Evolutionary conservation across 331 rosid genomes (phyloP).

Genomic region (Malus hybrid): DNA sequence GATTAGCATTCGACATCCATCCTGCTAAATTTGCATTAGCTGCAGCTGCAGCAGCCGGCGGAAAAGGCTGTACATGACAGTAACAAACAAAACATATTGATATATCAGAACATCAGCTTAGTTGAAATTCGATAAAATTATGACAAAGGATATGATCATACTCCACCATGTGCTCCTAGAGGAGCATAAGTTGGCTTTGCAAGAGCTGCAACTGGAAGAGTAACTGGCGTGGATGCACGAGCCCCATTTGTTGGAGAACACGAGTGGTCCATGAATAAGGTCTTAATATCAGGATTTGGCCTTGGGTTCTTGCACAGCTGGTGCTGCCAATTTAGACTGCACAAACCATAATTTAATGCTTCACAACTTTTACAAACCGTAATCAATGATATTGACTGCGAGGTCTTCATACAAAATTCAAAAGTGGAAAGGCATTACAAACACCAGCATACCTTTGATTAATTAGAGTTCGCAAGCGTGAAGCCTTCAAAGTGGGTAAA

Average conservation of each 20-base stretch:
- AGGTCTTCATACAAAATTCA: not conserved
- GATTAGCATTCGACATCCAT: slow-evolving; percentile 38
- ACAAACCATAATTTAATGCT: not conserved
- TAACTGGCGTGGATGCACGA: slow-evolving; percentile 27
- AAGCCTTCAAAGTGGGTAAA: slow-evolving; percentile 33
- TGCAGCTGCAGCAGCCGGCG: slow-evolving; percentile 22
- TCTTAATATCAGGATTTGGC: slow-evolving; percentile 39
- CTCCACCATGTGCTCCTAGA: slow-evolving; percentile 27
- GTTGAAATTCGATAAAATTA: not conserved
- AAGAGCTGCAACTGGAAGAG: slow-evolving; percentile 30
- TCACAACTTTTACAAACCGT: not conserved
- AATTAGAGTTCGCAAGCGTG: slow-evolving; percentile 35
- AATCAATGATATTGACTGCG: not conserved
- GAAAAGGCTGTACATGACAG: slow-evolving; percentile 30
- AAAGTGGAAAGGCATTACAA: not conserved
- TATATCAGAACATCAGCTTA: not conserved
- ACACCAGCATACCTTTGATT: slow-evolving; percentile 33
- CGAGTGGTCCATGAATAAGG: slow-evolving; percentile 35
- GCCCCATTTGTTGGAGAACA: slow-evolving; percentile 41
- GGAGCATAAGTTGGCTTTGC: slow-evolving; percentile 23
- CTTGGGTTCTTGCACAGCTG: slow-evolving; percentile 40
- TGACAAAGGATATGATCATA: slow-evolving; percentile 10
- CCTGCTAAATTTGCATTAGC: slow-evolving; percentile 36
- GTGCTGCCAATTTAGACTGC: slow-evolving; percentile 69
- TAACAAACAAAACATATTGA: not conserved